These are phyloP conservation scores for Pinus tabuliformis DNA, from an alignment of 75 land plant species.

Conservation along the genomic window DNA sequence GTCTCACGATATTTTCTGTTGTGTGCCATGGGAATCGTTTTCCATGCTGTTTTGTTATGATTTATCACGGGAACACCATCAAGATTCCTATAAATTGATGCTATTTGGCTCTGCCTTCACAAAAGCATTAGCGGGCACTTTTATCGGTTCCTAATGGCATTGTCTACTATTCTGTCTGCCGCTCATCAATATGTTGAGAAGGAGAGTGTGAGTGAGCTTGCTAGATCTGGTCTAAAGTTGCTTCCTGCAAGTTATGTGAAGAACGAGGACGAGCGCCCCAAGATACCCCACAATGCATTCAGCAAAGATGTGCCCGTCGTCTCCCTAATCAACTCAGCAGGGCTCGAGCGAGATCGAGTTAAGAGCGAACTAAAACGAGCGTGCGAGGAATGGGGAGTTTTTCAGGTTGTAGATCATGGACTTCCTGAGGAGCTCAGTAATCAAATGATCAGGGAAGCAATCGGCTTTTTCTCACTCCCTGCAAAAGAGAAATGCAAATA, in stretches of 20 bases:
- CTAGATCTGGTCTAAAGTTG: not conserved
- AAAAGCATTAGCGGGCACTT: no score
- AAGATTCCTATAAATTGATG: no score
- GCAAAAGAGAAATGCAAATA: not conserved
- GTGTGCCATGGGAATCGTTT: no score
- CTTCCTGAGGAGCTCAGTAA: not conserved
- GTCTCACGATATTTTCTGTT: no score
- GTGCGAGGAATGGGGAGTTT: conserved; percentile 5
- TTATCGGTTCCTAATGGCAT: no score
- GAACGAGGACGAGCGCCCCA: not conserved
- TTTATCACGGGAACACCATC: no score
- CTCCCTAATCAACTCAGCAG: not conserved
- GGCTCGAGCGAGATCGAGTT: not conserved
- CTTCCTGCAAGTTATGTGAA: not conserved
- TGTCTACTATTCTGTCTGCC: no score
- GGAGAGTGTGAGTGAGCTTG: no score
- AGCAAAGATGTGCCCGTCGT: not conserved
- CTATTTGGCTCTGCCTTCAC: no score
- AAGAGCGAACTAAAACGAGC: not conserved
- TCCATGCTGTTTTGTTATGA: no score
- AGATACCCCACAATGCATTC: not conserved
- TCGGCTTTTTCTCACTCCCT: conserved; percentile 8
- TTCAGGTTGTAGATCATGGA: conserved; percentile 15
- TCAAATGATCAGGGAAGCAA: not conserved
- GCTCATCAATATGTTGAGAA: no score